Evolutionary conservation across 768 basidiomycete genomes (phyloP), one percentile per base, ranked within the genome.

Genomic region (Pleurotus cornucopiae): DNA sequence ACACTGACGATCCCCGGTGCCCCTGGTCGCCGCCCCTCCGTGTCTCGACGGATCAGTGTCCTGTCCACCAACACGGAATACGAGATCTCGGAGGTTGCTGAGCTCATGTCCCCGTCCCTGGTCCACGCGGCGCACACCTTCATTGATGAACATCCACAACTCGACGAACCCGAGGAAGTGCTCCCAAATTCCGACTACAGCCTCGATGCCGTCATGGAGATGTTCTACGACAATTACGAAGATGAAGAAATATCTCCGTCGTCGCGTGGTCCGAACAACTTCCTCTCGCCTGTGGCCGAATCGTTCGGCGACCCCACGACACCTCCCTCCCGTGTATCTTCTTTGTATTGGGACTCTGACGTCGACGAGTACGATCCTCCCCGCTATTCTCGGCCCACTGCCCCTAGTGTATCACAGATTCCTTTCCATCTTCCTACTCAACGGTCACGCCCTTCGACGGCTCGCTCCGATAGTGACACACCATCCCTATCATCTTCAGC

Each of bases 11-110:
- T 45, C 37, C n/a, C 30, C 9, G 30, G 30, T 34, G 30, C 30
- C 30, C 30, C 30, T 34, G 30, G 30, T 34, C 30, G 30, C 30
- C 30, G 30, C 11, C 30, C 30, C 30, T 34, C 30, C 9, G 30
- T 34, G 21, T 37, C 43, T 12, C 58, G 46, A 39, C 44, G 30
- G 46, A 47, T 21, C 59, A 83, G 80, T 59, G 61, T 71, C 18
- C 71, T 81, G 30, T 82, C 81, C 3, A 65, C 74, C 5, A 67
- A 71, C 11, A 80, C 80, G 7, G 82, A 83, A 48, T 62, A 67
- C 26, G 82, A 83, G 57, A 71, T 83, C 12, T 64, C 72, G n/a
- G 78, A 75, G n/a, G 66, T 83, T 46, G 75, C 77, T 1, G 80
- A 80, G 25, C 65, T 81, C 41, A 69, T 83, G 56, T 70, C 75